Evolutionary conservation across 352 stramenopile genomes (phyloP).

Genomic region (Phytophthora ohioensis): DNA sequence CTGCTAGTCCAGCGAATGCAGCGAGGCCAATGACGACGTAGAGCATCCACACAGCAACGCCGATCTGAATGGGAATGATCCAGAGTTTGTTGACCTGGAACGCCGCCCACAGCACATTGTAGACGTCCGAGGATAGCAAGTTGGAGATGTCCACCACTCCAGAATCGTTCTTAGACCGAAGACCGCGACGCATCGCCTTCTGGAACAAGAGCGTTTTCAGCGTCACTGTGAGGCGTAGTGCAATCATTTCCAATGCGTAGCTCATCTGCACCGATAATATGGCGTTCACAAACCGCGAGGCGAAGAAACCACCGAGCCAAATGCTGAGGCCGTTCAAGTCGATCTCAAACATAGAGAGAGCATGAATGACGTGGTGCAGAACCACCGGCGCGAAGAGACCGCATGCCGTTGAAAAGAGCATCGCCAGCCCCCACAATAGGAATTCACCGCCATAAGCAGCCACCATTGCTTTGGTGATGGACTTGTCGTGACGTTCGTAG

Average conservation of each 20-base stretch:
- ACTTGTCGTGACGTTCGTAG: slow-evolving; percentile 28
- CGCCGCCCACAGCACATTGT: slow-evolving; percentile 56
- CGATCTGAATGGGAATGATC: slow-evolving; percentile 57
- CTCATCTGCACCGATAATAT: slow-evolving; percentile 34
- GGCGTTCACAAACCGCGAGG: slow-evolving; percentile 37
- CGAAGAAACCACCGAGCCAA: slow-evolving; percentile 59
- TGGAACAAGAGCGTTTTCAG: slow-evolving; percentile 52
- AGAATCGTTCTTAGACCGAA: slow-evolving; percentile 19
- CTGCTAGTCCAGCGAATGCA: slow-evolving; percentile 50
- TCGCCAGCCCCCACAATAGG: slow-evolving; percentile 34
- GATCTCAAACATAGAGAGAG: slow-evolving; percentile 27
- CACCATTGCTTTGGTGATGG: slow-evolving; percentile 36
- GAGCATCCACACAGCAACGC: slow-evolving; percentile 46
- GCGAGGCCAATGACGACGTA: slow-evolving; percentile 48
- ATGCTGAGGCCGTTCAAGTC: slow-evolving; percentile 34
- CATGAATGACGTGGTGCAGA: slow-evolving; percentile 53
- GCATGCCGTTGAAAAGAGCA: slow-evolving; percentile 41
- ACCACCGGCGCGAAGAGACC: slow-evolving; percentile 51
- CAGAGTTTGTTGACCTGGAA: slow-evolving; percentile 55
- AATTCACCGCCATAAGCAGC: slow-evolving; percentile 38
- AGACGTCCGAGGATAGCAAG: slow-evolving; percentile 92
- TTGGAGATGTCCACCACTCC: slow-evolving; percentile 87
- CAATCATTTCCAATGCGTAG: slow-evolving; percentile 44
- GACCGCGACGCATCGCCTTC: slow-evolving; percentile 44
- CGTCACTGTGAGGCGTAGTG: slow-evolving; percentile 44